Evolutionary conservation across 768 basidiomycete species (phyloP), one percentile per base, ranked within the genome.

Genomic region (Baorangia bicolor): DNA sequence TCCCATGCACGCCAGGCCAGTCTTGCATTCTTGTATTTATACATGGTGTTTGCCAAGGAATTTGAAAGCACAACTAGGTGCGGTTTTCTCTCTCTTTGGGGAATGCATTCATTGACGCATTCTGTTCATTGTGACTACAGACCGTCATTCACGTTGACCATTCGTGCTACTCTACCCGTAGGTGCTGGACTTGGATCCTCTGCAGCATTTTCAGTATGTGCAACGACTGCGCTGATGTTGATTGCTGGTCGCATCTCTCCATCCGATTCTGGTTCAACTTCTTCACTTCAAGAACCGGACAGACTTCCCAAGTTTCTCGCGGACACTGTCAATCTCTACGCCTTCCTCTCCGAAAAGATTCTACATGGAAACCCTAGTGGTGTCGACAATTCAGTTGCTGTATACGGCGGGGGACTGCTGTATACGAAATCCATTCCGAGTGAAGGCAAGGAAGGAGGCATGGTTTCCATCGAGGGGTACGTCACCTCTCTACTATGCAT

Each of bases 331-430:
- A 98, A 99, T 72, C 78, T 80, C 44, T 98, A 94, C 86, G 94
- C 97, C 20, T 98, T 97, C 73, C 77, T 98, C 49, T 82, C 88
- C 12, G 97, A 99, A 76, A 98, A 98, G 73, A 88, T 99, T 39
- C 75, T 98, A 48, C 97, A 99, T 69, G 97, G 97, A 1, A 98
- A 90, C 65, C 97, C 97, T 3, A 96, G 93, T 64, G 97, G 97
- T 10, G 90, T 99, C 23, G 97, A 99, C 70, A 98, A 99, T 71
- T 90, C 94, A 20, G 92, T 98, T 34, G 82, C 91, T 16, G 90
- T 94, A 1, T 90, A 87, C 66, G 97, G 97, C 20, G 96, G 96
- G 45, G 97, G 94, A 27, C 77, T 98, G 61, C 84, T 87, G 20
- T 99, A 96, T 74, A 91, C 88, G 18, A 84, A 90, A 53, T 77